phyloP scores from a whole-genome alignment of 2,329 filamentous ascomycete genomes.

The Thelonectria rubi region DNA sequence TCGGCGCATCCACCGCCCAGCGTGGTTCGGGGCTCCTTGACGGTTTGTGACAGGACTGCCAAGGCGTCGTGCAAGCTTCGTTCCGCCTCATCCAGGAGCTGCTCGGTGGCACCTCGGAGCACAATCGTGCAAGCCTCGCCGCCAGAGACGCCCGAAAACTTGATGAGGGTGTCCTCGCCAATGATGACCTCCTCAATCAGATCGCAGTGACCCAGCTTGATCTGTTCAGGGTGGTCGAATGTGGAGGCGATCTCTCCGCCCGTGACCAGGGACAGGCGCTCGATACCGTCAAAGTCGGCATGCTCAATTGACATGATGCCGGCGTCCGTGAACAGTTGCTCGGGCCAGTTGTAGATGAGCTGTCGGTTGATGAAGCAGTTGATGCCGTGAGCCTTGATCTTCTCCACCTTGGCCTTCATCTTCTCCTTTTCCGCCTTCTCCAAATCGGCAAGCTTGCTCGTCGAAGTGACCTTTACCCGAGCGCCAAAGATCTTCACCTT shows the following conservation, averaged over 20 bases:
- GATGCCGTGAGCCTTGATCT: slow-evolving; percentile 98
- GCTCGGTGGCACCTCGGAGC: slow-evolving; percentile 93
- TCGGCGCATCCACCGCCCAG: slow-evolving; percentile 96
- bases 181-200: slow-evolving; percentile 98
- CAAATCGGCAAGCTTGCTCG: slow-evolving; percentile 95
- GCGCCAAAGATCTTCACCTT: slow-evolving; percentile 99
- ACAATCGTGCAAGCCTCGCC: slow-evolving; percentile 97
- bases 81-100: slow-evolving; percentile 96
- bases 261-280: slow-evolving; percentile 92
- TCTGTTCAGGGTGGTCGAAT: slow-evolving; percentile 96
- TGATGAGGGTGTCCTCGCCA: slow-evolving; percentile 96
- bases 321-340: slow-evolving; percentile 97
- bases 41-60: slow-evolving; percentile 94
- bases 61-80: slow-evolving; percentile 95
- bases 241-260: slow-evolving; percentile 97
- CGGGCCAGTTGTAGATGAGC: slow-evolving; percentile 99
- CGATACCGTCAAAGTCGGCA: slow-evolving; percentile 97
- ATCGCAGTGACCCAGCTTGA: slow-evolving; percentile 95
- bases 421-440: slow-evolving; percentile 99
- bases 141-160: slow-evolving; percentile 94
- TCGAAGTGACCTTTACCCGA: slow-evolving; percentile 94
- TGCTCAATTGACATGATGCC: slow-evolving; percentile 99
- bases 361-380: slow-evolving; percentile 99
- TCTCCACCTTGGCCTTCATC: slow-evolving; percentile 99
- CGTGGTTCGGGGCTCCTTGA: slow-evolving; percentile 92